Conservation (phyloP, 331 rosid species). For the Rhamnella rubrinervis region DNA sequence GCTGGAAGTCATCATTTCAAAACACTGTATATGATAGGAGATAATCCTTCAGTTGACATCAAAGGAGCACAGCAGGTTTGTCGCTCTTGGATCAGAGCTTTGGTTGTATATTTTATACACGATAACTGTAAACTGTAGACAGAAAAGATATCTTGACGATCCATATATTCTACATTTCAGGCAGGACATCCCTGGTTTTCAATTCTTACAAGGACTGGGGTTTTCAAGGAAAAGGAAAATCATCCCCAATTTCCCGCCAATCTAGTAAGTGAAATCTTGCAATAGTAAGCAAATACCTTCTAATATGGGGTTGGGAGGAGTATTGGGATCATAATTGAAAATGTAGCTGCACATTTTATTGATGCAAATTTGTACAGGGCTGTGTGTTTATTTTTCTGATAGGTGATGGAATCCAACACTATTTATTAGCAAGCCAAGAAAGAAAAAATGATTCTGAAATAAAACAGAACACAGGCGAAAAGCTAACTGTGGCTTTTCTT, state of each 20-base stretch:
- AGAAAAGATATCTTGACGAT: neutral
- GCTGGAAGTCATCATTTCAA: slow-evolving; percentile 28
- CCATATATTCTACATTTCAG: slow-evolving; percentile 21
- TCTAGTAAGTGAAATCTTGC: slow-evolving; percentile 13
- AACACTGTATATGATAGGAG: slow-evolving; percentile 48
- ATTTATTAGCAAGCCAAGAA: no score
- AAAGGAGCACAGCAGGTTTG: slow-evolving; percentile 42
- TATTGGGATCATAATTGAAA: no score
- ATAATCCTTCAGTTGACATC: slow-evolving; percentile 49
- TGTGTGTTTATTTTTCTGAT: no score
- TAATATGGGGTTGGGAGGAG: no score
- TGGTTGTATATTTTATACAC: neutral
- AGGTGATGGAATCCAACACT: no score
- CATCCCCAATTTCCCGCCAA: slow-evolving; percentile 38
- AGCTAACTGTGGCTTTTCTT: no score
- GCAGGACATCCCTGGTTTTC: slow-evolving; percentile 54
- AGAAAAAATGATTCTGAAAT: no score
- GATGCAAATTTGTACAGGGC: no score
- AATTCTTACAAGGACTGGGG: slow-evolving; percentile 48
- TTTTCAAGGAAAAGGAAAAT: slow-evolving; percentile 44
- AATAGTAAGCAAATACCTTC: no score
- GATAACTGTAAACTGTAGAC: neutral
- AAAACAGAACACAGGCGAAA: no score
- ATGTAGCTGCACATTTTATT: no score
- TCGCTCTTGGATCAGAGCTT: slow-evolving; percentile 4